Evolutionary conservation across 2,329 filamentous ascomycete genomes (phyloP), one percentile per base, ranked within the genome.

Genomic region (Cyclaneusma minus): DNA sequence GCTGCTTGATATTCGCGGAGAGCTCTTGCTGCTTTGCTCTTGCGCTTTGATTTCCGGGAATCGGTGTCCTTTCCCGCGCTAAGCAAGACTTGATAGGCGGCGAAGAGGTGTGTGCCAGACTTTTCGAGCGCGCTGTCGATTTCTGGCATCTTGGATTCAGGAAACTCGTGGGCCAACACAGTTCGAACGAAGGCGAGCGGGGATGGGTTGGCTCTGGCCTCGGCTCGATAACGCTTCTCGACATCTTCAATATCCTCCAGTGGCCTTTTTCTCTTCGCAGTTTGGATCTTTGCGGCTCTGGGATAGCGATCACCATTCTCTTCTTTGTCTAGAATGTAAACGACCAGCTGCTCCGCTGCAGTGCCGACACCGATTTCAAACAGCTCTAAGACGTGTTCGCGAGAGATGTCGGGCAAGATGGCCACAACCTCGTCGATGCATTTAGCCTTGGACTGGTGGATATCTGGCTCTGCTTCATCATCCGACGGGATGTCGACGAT

Each of bases 351-450:
- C 10, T 38, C 35, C 6, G 41, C 38, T 7, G 38, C 32, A 14
- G 35, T 16, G 7, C 29, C 29, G 8, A 39, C 24, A 16, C 32
- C 36, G 8, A 35, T 36, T 13, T 45, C 33, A 31, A 52, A 56
- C n/a, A 60, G 37, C 10, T 41, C 36, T 7, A 35, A 36, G 13
- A 62, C 49, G 36, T 58, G 51, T 7, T 51, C 40, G 13, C 43
- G 49, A 28, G 51, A 52, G 21, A 64, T 58, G 25, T 56, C 57
- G 6, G 61, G 61, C 28, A 64, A 62, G 6, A 64, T 36, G 7
- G 43, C 40, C 4, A 55, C 19, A 11, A 64, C 39, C n/a, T 44
- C 40, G 6, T 37, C 34, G 11, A 60, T 40, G 25, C 49, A 43
- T 22, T 39, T 33, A 7, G 41, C 41, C n/a, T 20, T 22, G 18